Percentiles rank a stretch among this genome's conserved stretches.
Conservation (phyloP, 2,329 filamentous ascomycete genomes). For the Calonectria leucothoes region DNA sequence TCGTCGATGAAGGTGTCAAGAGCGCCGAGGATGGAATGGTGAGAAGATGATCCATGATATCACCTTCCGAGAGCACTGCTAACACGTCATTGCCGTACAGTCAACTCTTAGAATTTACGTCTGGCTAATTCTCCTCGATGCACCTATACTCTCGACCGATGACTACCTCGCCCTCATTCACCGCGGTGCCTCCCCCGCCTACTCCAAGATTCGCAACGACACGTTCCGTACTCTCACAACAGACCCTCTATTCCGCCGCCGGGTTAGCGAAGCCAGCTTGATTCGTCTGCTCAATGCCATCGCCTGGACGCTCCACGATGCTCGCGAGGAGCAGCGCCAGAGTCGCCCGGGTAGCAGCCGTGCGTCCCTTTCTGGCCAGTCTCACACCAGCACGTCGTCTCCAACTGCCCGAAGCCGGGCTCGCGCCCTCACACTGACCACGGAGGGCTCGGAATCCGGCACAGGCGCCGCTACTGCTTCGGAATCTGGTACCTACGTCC, state of each 20-base stretch:
- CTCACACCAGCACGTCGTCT: constrained; percentile 54
- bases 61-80: neutral
- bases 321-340: constrained; percentile 63
- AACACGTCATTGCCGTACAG: constrained; percentile 56
- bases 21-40: constrained; percentile 87
- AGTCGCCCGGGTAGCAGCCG: constrained; percentile 53
- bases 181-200: constrained; percentile 91
- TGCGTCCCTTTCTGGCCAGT: constrained; percentile 49
- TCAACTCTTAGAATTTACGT: constrained; percentile 94
- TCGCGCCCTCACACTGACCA: constrained; percentile 70
- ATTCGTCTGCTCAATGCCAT: constrained; percentile 95
- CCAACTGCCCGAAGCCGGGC: constrained; percentile 62
- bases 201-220: constrained; percentile 98
- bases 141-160: constrained; percentile 85
- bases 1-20: constrained; percentile 81
- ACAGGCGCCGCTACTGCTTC: constrained; percentile 59
- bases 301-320: constrained; percentile 92
- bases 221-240: constrained; percentile 97
- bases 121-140: constrained; percentile 93
- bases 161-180: constrained; percentile 91
- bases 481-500: constrained; percentile 90
- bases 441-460: constrained; percentile 71
- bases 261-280: constrained; percentile 94
- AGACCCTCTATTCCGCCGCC: constrained; percentile 94
- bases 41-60: constrained; percentile 36